Percentiles rank a stretch among this genome's conserved stretches.
Conservation (phyloP, 2,329 filamentous ascomycete genomes). For the Penicillium sp. region DNA sequence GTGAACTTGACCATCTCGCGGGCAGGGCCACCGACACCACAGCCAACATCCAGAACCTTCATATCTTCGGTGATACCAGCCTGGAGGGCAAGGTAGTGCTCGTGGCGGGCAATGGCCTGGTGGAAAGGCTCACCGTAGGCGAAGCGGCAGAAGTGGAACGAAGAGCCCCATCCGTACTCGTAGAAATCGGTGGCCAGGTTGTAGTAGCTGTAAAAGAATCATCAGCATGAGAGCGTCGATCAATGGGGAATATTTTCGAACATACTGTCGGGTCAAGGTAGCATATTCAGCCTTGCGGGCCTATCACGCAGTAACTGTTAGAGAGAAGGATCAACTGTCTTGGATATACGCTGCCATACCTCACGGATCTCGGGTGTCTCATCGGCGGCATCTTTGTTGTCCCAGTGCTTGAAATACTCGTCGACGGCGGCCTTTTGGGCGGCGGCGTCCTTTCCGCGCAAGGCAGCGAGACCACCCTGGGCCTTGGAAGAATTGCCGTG, state of each 20-base stretch:
- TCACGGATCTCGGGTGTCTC: constrained; percentile 83
- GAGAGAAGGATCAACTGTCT: neutral
- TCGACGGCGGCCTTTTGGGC: constrained; percentile 81
- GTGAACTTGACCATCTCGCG: constrained; percentile 96
- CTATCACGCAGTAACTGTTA: constrained; percentile 43
- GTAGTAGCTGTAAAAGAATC: constrained; percentile 67
- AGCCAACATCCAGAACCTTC: constrained; percentile 92
- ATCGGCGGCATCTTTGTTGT: constrained; percentile 72
- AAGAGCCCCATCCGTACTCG: constrained; percentile 95
- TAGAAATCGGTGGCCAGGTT: constrained; percentile 95
- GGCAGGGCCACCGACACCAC: constrained; percentile 92
- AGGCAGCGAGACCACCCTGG: constrained; percentile 72
- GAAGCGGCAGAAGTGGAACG: constrained; percentile 97
- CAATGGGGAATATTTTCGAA: constrained; percentile 20
- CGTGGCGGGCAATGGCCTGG: constrained; percentile 91
- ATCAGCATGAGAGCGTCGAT: constrained; percentile 3
- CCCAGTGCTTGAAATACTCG: constrained; percentile 96
- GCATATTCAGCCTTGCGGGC: constrained; percentile 84
- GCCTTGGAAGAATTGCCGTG: constrained; percentile 72
- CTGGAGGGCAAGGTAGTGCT: constrained; percentile 92
- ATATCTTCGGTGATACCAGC: constrained; percentile 83
- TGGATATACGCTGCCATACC: constrained; percentile 48
- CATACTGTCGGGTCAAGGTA: constrained; percentile 85
- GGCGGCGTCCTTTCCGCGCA: constrained; percentile 76
- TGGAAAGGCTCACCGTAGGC: constrained; percentile 80